phyloP scores from a whole-genome alignment of 208 protist species.

The Trypanosoma conorhini region DNA sequence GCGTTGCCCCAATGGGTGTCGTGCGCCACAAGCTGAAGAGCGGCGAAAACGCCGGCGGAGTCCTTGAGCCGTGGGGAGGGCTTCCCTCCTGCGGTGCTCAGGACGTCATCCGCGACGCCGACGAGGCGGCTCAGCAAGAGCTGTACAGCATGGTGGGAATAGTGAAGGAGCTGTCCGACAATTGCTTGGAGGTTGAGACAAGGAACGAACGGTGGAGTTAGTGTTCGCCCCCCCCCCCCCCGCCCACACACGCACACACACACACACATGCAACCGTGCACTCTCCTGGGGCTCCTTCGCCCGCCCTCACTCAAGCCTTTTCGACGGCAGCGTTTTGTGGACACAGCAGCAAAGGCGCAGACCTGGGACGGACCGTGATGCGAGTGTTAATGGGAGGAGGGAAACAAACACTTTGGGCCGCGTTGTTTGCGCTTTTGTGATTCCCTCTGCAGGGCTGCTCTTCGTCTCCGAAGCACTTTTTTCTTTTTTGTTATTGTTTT shows the following conservation, averaged over 20 bases:
- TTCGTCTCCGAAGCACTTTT: too few species aligned
- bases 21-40: neutral
- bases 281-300: too few species aligned
- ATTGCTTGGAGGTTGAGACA: neutral
- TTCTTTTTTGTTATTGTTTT: too few species aligned
- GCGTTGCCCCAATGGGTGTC: slow-evolving; percentile 17
- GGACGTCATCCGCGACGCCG: neutral
- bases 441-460: too few species aligned
- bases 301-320: too few species aligned
- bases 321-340: too few species aligned
- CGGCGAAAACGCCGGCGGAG: slow-evolving; percentile 4
- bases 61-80: neutral
- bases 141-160: slow-evolving; percentile 5
- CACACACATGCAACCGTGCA: neutral
- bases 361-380: too few species aligned
- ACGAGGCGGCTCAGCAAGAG: slow-evolving; percentile 18
- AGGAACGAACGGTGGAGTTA: neutral
- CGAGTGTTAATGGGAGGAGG: too few species aligned
- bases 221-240: neutral
- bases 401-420: too few species aligned
- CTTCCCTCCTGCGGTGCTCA: neutral
- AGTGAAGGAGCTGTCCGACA: slow-evolving; percentile 5
- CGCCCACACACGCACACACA: neutral
- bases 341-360: too few species aligned
- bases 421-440: too few species aligned